Base-by-base conservation (phyloP, 805 yeast species). In the Candida railenensis region DNA sequence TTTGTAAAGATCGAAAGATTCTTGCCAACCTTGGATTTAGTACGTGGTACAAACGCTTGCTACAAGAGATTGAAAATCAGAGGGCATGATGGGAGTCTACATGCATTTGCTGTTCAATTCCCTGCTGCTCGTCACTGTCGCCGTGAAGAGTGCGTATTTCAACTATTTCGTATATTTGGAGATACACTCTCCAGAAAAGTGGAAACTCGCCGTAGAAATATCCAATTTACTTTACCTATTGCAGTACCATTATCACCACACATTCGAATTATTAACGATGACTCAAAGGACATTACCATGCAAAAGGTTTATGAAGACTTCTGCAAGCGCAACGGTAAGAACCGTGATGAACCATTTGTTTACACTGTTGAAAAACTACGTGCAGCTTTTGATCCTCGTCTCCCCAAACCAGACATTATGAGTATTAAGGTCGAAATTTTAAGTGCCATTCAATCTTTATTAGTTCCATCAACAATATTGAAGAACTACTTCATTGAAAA, bases 81-180 rank as follows among this genome's bases (percentile, higher is more conserved):
- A 41, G 98, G 98, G 11, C 89, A 89, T 56, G 97, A 94, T 64
- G 98, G 98, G 52, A 81, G 89, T 51, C 65, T 86, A 44, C 97
- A 92, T 66, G 82, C 92, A 40, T 95, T 94, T 74, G 95, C 97
- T 0, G 95, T 94, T 18, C 99, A 94, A 70, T 90, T 87, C 65
- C 99, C 99, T 4, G 96, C 98, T 14, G 97, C 97, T 11, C 83
- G 99, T 55, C 97, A 92, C 58, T 89, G 96, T 56, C 85, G 99
- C 61, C 82, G 99, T 45, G 99, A 94, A 62, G 99, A 94, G 61
- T 79, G 96, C 45, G 83, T 94, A 47, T 86, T 89, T 75, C 99
- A 94, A 63, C 68, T 94, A 52, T 91, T 90, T 75, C 80, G 97
- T 53, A 81, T 94, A 40, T 83, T 95, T 69, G 91, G 90, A 62